phyloP scores from a whole-genome alignment of 176 grass and related monocot genomes.

The Phoenix dactylifera region DNA sequence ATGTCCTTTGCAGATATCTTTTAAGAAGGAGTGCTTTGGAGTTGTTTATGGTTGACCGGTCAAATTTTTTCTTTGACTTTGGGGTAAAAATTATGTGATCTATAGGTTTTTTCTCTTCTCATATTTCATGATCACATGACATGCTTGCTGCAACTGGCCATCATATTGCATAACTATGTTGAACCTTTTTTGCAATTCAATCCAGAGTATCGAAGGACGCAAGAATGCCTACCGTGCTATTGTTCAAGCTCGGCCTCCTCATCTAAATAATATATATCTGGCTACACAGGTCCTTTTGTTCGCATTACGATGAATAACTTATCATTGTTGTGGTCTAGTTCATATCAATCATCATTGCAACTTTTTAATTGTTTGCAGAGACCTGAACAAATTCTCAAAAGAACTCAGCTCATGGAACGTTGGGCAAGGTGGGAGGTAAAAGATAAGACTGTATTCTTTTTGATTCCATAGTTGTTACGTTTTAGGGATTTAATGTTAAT shows the following conservation, averaged over 20 bases:
- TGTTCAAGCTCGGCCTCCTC: constrained; percentile 73
- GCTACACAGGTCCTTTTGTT: constrained; percentile 73
- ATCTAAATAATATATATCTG: constrained; percentile 94
- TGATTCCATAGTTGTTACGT: constrained; percentile 5
- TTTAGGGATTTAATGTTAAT: neutral
- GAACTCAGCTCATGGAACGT: constrained; percentile 93
- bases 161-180: too few species aligned
- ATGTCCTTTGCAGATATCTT: constrained; percentile 58
- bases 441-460: neutral
- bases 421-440: constrained; percentile 98
- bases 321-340: too few species aligned
- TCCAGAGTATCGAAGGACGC: constrained; percentile 79
- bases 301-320: too few species aligned
- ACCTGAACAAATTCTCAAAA: constrained; percentile 97
- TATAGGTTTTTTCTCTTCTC: constrained; percentile 6
- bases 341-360: too few species aligned
- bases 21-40: constrained; percentile 95
- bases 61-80: constrained; percentile 98
- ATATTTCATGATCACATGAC: neutral
- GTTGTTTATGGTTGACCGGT: constrained; percentile 96
- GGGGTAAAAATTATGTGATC: constrained; percentile 40
- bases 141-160: too few species aligned
- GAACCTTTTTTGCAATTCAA: neutral
- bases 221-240: constrained; percentile 94
- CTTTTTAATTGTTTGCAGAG: constrained; percentile 27